phyloP scores from a whole-genome alignment of 2,329 filamentous ascomycete species.

The Aspergillus sp. region DNA sequence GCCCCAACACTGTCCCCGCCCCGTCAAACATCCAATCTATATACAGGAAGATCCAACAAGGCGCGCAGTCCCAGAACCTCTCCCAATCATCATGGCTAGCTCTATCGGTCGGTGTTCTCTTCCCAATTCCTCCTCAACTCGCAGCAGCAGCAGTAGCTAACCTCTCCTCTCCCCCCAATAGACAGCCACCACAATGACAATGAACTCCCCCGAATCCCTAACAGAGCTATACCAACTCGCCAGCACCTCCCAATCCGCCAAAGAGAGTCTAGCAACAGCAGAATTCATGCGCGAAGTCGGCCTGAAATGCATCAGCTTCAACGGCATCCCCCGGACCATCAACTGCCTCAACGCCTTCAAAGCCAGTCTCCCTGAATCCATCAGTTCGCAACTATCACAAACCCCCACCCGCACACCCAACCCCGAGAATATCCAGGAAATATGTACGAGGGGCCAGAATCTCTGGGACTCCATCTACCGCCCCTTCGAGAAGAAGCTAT shows the following conservation, averaged over 20 bases:
- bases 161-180: slow-evolving; percentile 37
- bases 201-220: slow-evolving; percentile 81
- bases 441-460: slow-evolving; percentile 60
- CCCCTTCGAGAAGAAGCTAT: slow-evolving; percentile 72
- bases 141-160: neutral
- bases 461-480: slow-evolving; percentile 79
- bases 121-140: neutral
- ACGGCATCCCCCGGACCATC: slow-evolving; percentile 74
- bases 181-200: slow-evolving; percentile 80
- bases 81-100: slow-evolving; percentile 67
- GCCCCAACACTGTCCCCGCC: slow-evolving; percentile 66
- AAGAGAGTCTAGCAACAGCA: slow-evolving; percentile 34
- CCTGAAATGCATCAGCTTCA: slow-evolving; percentile 51
- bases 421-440: slow-evolving; percentile 55
- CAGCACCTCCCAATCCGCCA: slow-evolving; percentile 29
- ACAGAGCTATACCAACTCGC: slow-evolving; percentile 59
- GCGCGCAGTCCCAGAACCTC: slow-evolving; percentile 64
- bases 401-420: slow-evolving; percentile 58
- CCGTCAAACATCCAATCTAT: slow-evolving; percentile 64
- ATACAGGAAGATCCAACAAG: slow-evolving; percentile 64
- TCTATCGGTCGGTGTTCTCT: slow-evolving; percentile 55
- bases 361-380: slow-evolving; percentile 59
- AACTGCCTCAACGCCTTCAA: slow-evolving; percentile 77
- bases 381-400: slow-evolving; percentile 58
- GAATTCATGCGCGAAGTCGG: slow-evolving; percentile 50